Evolutionary conservation across 2,329 filamentous ascomycete species (phyloP), one percentile per base, ranked within the genome.

Genomic region (Corinectria fuckeliana): DNA sequence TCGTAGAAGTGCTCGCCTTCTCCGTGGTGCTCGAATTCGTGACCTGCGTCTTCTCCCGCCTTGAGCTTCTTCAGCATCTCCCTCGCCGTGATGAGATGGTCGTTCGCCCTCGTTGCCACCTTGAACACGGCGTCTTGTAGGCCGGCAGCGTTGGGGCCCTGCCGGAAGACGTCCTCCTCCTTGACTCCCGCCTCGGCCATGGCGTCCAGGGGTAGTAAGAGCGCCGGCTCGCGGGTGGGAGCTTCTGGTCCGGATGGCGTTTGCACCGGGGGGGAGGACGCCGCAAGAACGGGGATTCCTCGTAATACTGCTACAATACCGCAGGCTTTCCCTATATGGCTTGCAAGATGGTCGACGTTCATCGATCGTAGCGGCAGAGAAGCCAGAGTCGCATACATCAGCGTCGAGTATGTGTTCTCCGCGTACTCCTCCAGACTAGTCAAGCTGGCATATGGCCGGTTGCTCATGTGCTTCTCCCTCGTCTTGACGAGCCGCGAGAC

Each of bases 361-460:
- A 97, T 83, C 1, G 91, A 96, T 9, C 88, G 86, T 70, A 97
- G 81, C 0, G 92, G 91, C 56, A 97, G 78, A 6, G 90, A 83
- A 16, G 92, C 92, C 34, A 98, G 80, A 0, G 91, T 94, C 62
- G 96, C 84, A 74, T 99, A 99, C 77, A 96, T 87, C 42, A 98
- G 81, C 0, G 92, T 96, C 16, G 93, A 93, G 77, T 98, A 98
- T 1, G 95, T 98, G 69, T 93, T 93, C 76, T 99, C 95, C 1
- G 92, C 92, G 72, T 98, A 97, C 45, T 87, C 89, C 72, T 99
- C 95, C 50, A 98, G 78, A 1, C 88, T 84, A 2, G 85, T 82
- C 44, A 98, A 75, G 48, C 80, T 90, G 0, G 90, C 80, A 71
- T 93, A 97, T 0, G 94, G 92, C 20, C 90, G 86, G 73, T 96